Conservation (phyloP, 1,139 yeast species). For the Pichia sp. region DNA sequence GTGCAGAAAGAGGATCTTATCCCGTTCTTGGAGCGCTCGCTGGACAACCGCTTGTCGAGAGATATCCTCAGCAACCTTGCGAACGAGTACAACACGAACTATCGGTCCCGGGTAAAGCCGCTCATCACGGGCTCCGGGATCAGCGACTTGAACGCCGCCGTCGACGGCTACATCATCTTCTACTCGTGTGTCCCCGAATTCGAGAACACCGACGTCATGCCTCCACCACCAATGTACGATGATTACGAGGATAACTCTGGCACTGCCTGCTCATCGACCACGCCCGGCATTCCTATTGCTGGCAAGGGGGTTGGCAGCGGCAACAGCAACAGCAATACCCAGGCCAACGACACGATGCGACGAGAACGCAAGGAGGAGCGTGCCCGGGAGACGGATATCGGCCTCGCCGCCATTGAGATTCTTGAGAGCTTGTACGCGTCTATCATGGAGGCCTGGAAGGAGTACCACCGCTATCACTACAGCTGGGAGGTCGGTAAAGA, state of each 20-base stretch:
- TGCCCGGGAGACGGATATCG: conserved; percentile 1
- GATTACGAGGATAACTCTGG: neutral
- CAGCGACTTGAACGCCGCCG: conserved; percentile 64
- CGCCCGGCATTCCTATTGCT: neutral
- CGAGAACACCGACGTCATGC: conserved; percentile 1
- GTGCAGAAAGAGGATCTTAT: conserved; percentile 60
- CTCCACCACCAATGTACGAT: conserved; percentile 19
- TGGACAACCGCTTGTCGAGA: conserved; percentile 56
- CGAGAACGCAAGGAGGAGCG: neutral
- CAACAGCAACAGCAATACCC: neutral
- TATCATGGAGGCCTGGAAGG: conserved; percentile 70
- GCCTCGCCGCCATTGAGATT: conserved; percentile 33
- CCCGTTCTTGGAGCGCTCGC: conserved; percentile 68
- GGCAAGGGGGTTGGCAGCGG: neutral
- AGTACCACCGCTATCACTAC: conserved; percentile 49
- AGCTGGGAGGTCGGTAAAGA: conserved; percentile 62
- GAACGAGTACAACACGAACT: conserved; percentile 37
- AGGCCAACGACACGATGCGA: neutral
- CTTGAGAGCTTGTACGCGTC: conserved; percentile 49
- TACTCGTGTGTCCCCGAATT: conserved; percentile 59
- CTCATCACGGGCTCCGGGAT: conserved; percentile 74
- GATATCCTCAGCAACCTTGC: conserved; percentile 59
- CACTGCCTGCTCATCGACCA: no score
- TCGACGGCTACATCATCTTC: conserved; percentile 68
- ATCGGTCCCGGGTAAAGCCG: conserved; percentile 58